phyloP scores from a whole-genome alignment of 768 basidiomycete genomes.

The Panaeolus papilionaceus region DNA sequence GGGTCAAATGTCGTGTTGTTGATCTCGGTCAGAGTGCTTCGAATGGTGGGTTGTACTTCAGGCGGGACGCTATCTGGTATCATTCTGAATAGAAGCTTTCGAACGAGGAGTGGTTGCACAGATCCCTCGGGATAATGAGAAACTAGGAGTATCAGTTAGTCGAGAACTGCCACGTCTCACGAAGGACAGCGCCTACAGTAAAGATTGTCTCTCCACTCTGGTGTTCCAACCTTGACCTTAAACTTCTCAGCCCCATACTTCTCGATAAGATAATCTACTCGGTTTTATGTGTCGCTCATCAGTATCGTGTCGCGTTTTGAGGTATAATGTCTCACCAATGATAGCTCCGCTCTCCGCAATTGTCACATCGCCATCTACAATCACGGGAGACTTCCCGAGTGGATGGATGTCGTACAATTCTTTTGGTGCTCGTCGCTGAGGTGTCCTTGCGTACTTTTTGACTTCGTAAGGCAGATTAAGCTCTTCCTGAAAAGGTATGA shows the following conservation, averaged over 20 bases:
- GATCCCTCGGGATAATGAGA: conserved; percentile 49
- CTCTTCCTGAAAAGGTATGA: conserved; percentile 49
- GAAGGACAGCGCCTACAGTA: conserved; percentile 36
- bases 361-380: conserved; percentile 50
- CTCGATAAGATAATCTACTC: conserved; percentile 47
- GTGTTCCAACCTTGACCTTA: conserved; percentile 17
- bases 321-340: conserved; percentile 34
- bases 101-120: conserved; percentile 46
- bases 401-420: conserved; percentile 46
- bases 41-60: conserved; percentile 42
- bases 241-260: conserved; percentile 44
- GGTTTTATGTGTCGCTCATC: not conserved
- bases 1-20: conserved; percentile 31
- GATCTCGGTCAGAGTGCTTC: conserved; percentile 34
- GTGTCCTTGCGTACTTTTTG: conserved; percentile 44
- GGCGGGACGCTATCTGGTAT: conserved; percentile 40
- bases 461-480: conserved; percentile 51
- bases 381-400: conserved; percentile 54
- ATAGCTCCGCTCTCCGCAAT: conserved; percentile 49
- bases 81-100: conserved; percentile 38
- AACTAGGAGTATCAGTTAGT: conserved; percentile 28
- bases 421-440: conserved; percentile 39
- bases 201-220: conserved; percentile 37
- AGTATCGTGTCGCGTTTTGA: not conserved
- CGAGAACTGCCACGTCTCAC: not conserved